Evolutionary conservation across 805 yeast genomes (phyloP).

Genomic region (Hanseniaspora lindneri): DNA sequence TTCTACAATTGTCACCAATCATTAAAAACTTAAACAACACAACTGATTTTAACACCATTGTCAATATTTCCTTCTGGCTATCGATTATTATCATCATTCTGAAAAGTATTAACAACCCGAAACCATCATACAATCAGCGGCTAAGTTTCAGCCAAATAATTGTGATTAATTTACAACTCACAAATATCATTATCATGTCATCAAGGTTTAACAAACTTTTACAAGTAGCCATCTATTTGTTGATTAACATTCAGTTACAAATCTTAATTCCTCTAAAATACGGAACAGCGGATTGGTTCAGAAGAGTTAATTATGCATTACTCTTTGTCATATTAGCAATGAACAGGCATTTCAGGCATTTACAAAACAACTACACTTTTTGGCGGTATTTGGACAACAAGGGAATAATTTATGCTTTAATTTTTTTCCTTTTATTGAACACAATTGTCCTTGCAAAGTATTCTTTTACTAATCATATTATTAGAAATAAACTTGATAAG

Average conservation of each 20-base stretch:
- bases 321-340: background rate
- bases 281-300: constrained; percentile 13
- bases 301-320: constrained; percentile 3
- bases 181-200: constrained; percentile 81
- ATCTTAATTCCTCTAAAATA: constrained; percentile 24
- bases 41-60: constrained; percentile 85
- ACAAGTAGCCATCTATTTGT: constrained; percentile 71
- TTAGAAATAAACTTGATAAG: constrained; percentile 7
- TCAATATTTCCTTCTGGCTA: constrained; percentile 81
- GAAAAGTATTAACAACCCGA: constrained; percentile 19
- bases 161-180: constrained; percentile 66
- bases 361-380: background rate
- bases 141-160: constrained; percentile 38
- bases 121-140: constrained; percentile 15
- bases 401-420: background rate
- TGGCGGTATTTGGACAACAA: background rate
- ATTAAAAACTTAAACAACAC: constrained; percentile 77
- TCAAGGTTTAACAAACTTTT: constrained; percentile 68
- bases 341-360: background rate
- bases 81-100: constrained; percentile 48
- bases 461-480: constrained; percentile 4
- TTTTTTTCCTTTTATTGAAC: background rate
- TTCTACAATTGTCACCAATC: constrained; percentile 78
- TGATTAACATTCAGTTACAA: constrained; percentile 33
- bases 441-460: background rate